A percentile compares a stretch with the other conserved stretches of the same genome.
These are phyloP conservation scores for Saprolegnia parasitica DNA, from an alignment of 352 stramenopile genomes.

Conservation along the genomic window DNA sequence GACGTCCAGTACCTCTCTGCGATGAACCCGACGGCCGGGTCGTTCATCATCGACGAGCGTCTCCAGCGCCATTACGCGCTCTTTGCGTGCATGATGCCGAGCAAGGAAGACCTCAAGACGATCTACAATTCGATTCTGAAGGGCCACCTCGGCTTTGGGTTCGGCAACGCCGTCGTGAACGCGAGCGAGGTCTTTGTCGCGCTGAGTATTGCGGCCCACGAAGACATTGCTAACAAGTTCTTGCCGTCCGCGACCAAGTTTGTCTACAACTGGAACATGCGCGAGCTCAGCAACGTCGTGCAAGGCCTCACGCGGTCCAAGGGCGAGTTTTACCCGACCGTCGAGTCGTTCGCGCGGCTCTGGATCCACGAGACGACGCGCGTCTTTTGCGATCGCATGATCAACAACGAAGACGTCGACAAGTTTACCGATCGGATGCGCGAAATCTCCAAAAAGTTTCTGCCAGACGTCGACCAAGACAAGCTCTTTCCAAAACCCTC, in stretches of 20 bases:
- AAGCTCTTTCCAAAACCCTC: slow-evolving; percentile 61
- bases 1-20: slow-evolving; percentile 95
- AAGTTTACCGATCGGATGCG: slow-evolving; percentile 90
- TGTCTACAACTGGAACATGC: slow-evolving; percentile 99
- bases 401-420: slow-evolving; percentile 92
- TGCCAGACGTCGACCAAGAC: slow-evolving; percentile 83
- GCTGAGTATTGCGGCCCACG: slow-evolving; percentile 86
- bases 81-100: slow-evolving; percentile 94
- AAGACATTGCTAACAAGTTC: slow-evolving; percentile 91
- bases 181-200: slow-evolving; percentile 86
- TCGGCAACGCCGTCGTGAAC: slow-evolving; percentile 53
- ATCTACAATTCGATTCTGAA: slow-evolving; percentile 96
- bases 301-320: slow-evolving; percentile 91
- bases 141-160: slow-evolving; percentile 89
- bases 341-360: slow-evolving; percentile 81
- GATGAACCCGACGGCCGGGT: slow-evolving; percentile 96
- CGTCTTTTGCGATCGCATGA: slow-evolving; percentile 96
- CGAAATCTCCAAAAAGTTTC: slow-evolving; percentile 90
- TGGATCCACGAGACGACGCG: slow-evolving; percentile 96
- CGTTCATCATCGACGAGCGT: slow-evolving; percentile 96
- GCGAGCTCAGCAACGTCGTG: slow-evolving; percentile 95
- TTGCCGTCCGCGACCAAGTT: slow-evolving; percentile 96
- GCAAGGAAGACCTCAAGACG: slow-evolving; percentile 90
- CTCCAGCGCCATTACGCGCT: slow-evolving; percentile 94
- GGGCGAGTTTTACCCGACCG: slow-evolving; percentile 88